Base-by-base conservation (phyloP, 2,329 filamentous ascomycete genomes). In the Aureobasidium sp. region DNA sequence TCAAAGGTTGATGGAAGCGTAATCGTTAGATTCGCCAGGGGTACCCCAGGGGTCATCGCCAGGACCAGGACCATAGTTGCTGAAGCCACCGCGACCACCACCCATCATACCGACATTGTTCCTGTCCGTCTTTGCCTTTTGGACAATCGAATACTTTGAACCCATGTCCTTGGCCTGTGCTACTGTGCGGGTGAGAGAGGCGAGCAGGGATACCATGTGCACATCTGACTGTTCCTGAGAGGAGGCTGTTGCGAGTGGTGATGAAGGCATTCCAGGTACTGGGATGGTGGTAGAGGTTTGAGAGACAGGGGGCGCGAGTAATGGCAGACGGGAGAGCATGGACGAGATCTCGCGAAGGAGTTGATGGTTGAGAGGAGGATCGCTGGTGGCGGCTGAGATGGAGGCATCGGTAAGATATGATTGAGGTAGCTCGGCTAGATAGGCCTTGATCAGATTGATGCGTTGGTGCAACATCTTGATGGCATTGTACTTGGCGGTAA, bases 401-500 rank as follows among this genome's bases (percentile, higher is more conserved):
- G 71, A 69, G 44, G 78, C 67, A 52, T 81, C 80, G 7, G 80
- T 82, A 39, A 86, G 77, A 69, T 86, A 86, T 26, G 85, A 86
- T 8, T 84, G 80, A 0, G 89, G 88, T 2, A 94, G 82, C 15
- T 82, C 83, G 65, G 87, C 80, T 51, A 99, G 84, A 72, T 97
- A 97, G 72, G 81, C 62, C 65, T 84, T 75, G 70, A 85, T 72
- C 71, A 85, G 77, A 67, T 79, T 69, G 66, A 83, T 71, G 74
- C 82, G 71, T 73, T 81, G 65, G 73, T 93, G 87, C 32, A 99
- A 84, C 86, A 96, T 97, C 76, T 92, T 93, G 71, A 97, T 88
- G 29, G 94, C 92, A 74, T 97, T 97, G 65, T 88, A 84, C 70
- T 96, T 96, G 64, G 92, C 89, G 32, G 87, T 94, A 26, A 99